Percentiles rank a stretch among this genome's conserved stretches.
phyloP scores from a whole-genome alignment of 176 grass and related monocot species.

The Stipa capillata region DNA sequence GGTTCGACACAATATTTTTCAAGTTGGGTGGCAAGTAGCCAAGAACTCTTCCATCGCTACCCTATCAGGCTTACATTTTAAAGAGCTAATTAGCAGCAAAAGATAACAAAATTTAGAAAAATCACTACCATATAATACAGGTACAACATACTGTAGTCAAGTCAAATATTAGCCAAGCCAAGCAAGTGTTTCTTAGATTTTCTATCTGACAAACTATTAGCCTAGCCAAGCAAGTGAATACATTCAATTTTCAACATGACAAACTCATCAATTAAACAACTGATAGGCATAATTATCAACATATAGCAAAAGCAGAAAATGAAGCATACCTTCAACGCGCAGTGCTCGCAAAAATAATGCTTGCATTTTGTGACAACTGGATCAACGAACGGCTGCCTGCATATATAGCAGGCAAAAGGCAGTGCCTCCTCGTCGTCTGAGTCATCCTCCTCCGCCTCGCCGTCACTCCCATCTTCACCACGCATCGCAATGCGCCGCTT shows the following conservation, averaged over 20 bases:
- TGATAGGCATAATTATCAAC: background rate
- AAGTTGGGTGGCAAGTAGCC: background rate
- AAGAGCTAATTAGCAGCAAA: background rate
- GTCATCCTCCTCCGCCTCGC: conserved; percentile 17
- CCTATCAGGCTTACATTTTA: background rate
- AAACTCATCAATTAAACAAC: background rate
- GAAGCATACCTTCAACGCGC: conserved; percentile 62
- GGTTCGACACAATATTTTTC: background rate
- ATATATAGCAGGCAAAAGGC: conserved; percentile 90
- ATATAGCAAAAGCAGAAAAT: background rate
- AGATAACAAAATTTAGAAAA: background rate
- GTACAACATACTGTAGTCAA: background rate
- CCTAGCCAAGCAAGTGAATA: background rate
- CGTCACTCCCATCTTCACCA: conserved; percentile 27
- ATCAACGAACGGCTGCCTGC: conserved; percentile 69
- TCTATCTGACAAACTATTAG: background rate
- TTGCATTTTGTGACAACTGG: conserved; percentile 86
- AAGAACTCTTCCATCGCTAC: background rate
- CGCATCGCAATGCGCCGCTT: conserved; percentile 53
- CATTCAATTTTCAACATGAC: background rate
- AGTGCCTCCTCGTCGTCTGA: conserved; percentile 43
- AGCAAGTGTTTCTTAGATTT: background rate
- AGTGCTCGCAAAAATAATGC: conserved; percentile 92
- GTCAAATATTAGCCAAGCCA: background rate
- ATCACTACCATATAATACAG: background rate